phyloP scores from a whole-genome alignment of 2,329 filamentous ascomycete genomes.

The Fusarium zealandicum region DNA sequence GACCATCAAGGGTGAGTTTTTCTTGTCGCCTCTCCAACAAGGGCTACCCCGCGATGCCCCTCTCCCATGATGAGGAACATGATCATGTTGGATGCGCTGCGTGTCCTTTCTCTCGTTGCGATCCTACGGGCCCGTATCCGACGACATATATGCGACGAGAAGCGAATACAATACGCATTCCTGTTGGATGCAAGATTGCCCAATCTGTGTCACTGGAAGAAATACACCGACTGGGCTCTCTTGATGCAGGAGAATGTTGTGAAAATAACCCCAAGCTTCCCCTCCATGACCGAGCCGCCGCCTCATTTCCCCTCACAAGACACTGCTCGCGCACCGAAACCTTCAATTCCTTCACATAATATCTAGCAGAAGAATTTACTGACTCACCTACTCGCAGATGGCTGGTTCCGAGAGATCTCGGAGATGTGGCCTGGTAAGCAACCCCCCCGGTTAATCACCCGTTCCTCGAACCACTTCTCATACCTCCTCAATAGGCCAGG shows the following conservation, averaged over 20 bases:
- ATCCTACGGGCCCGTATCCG: background rate
- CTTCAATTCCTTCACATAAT: background rate
- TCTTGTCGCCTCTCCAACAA: conserved; percentile 5
- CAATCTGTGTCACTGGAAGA: background rate
- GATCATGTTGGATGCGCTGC: background rate
- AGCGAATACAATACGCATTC: background rate
- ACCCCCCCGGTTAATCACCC: background rate
- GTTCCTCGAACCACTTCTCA: conserved; percentile 8
- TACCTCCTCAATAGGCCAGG: conserved; percentile 69
- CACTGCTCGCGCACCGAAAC: background rate
- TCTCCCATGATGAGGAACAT: conserved; percentile 37
- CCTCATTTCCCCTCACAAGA: background rate
- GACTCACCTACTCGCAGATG: conserved; percentile 68
- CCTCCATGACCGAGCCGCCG: background rate
- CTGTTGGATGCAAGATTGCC: background rate
- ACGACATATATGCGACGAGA: background rate
- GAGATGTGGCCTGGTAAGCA: conserved; percentile 87
- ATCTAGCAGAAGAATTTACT: conserved; percentile 10
- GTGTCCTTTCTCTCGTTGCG: background rate
- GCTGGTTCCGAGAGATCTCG: conserved; percentile 99
- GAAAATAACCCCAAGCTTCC: background rate
- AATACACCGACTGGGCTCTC: background rate
- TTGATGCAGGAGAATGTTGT: background rate
- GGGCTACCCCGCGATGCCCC: conserved; percentile 37
- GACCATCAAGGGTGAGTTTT: conserved; percentile 73